Evolutionary conservation across 345 rosid genomes (phyloP).

Genomic region (Arabis alpina): DNA sequence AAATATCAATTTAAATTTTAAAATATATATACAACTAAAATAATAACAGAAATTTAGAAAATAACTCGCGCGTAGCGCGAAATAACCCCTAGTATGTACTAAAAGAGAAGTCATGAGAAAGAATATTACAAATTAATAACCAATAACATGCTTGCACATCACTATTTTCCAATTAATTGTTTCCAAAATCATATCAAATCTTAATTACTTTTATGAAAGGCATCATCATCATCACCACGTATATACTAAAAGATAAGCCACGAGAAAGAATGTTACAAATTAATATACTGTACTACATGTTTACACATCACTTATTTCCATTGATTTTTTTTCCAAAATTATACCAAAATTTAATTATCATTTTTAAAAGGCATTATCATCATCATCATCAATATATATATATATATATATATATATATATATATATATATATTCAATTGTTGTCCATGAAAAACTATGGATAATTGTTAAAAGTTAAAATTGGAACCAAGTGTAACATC

Average conservation of each 20-base stretch:
- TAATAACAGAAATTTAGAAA: too few species aligned
- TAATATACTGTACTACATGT: background rate
- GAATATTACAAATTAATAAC: background rate
- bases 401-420: background rate
- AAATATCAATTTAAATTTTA: too few species aligned
- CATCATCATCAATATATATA: background rate
- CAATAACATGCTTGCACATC: constrained; percentile 1
- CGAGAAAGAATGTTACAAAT: background rate
- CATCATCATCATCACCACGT: background rate
- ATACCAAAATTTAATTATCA: background rate
- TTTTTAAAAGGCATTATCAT: background rate
- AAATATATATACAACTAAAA: too few species aligned
- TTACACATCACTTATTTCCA: background rate
- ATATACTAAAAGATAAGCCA: background rate
- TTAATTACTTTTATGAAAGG: background rate
- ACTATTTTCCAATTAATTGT: background rate
- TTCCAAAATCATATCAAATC: background rate
- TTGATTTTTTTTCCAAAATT: background rate
- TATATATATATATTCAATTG: background rate
- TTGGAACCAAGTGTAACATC: constrained; percentile 10
- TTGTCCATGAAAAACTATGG: background rate
- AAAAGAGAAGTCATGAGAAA: constrained; percentile 2
- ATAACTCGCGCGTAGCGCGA: too few species aligned
- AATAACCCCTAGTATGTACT: background rate
- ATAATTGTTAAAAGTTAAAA: background rate